A percentile compares a stretch with the other conserved stretches of the same genome.
These are phyloP conservation scores for Hypoxylon sp. DNA, from an alignment of 2,329 filamentous ascomycete species.

Conservation along the genomic window DNA sequence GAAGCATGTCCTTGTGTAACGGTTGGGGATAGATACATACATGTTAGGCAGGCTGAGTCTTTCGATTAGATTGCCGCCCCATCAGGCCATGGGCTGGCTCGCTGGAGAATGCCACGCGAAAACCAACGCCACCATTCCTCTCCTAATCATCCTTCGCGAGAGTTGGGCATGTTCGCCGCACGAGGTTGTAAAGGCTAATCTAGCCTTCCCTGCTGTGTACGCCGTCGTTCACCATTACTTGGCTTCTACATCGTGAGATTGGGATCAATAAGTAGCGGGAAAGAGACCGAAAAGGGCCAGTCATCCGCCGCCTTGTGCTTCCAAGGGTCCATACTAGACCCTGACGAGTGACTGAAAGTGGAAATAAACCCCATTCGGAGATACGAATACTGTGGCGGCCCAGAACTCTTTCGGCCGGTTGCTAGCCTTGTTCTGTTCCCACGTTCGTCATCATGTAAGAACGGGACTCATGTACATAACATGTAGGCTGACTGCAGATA, in stretches of 20 bases:
- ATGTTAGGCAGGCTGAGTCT: conserved; percentile 19
- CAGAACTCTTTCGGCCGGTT: conserved; percentile 30
- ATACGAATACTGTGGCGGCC: conserved; percentile 25
- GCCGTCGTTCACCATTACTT: conserved; percentile 2
- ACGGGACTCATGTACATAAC: conserved; percentile 39
- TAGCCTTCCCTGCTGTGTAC: conserved; percentile 13
- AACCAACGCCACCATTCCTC: conserved; percentile 18
- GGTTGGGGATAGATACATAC: conserved; percentile 28
- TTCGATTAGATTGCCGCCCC: conserved; percentile 26
- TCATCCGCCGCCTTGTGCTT: conserved; percentile 26
- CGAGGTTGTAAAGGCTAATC: conserved; percentile 8
- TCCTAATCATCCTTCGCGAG: background rate
- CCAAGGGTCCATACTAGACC: conserved; percentile 21
- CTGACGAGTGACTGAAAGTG: conserved; percentile 24
- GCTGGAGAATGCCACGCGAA: conserved; percentile 34
- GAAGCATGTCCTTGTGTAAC: conserved; percentile 31
- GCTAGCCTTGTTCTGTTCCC: conserved; percentile 17
- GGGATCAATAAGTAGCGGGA: conserved; percentile 25
- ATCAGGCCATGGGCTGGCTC: conserved; percentile 34
- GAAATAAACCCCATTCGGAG: conserved; percentile 37
- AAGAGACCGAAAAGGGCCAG: conserved; percentile 28
- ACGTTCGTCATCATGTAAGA: conserved; percentile 37
- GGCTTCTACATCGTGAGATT: conserved; percentile 25
- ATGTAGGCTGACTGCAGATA: conserved; percentile 43
- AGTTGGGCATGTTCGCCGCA: conserved; percentile 11